Base-by-base conservation (phyloP, 2,329 filamentous ascomycete genomes). In the Myriosclerotinia scirpicola region DNA sequence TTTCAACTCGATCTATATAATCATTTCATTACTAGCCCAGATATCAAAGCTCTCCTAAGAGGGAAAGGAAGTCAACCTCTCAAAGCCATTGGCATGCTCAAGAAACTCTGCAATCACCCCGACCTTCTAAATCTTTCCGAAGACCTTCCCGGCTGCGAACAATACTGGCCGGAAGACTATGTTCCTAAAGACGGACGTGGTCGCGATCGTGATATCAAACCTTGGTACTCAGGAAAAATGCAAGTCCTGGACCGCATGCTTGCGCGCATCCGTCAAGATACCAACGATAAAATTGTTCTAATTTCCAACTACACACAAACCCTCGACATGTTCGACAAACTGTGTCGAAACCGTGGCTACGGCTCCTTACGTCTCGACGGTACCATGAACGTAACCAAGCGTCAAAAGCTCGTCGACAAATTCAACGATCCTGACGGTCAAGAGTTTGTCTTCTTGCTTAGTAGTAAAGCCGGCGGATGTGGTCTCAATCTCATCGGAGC, bases 281-380 rank as follows among this genome's bases (percentile, higher is more conserved):
- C 95, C 0, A 97, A 97, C 74, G 95, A 99, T 84, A 99, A 99
- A 79, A 99, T 99, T 74, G 95, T 99, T 15, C 86, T 99, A 67
- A 99, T 99, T 78, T 97, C 92, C 78, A 99, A 99, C 76, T 99
- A 98, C 79, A 99, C 95, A 0, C 91, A 95, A 73, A 99, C 95
- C 0, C 85, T 99, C 5, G 95, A 99, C 77, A 84, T 99, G 3
- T 98, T 99, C 75, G 93, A 97, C 72, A 89, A 88, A 69, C 85
- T 99, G 11, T 99, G 95, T 76, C 91, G 94, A 53, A 85, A 87
- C 66, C 90, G 93, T 20, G 85, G 84, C 3, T 99, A 99, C 75
- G 94, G 94, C 52, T 90, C 84, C 71, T 84, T 99, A 62, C 90
- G 95, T 38, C 88, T 99, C 4, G 95, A 99, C 75, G 95, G 96